These are phyloP conservation scores for Candida neerlandica DNA, from an alignment of 1,139 yeast genomes.

Conservation along the genomic window DNA sequence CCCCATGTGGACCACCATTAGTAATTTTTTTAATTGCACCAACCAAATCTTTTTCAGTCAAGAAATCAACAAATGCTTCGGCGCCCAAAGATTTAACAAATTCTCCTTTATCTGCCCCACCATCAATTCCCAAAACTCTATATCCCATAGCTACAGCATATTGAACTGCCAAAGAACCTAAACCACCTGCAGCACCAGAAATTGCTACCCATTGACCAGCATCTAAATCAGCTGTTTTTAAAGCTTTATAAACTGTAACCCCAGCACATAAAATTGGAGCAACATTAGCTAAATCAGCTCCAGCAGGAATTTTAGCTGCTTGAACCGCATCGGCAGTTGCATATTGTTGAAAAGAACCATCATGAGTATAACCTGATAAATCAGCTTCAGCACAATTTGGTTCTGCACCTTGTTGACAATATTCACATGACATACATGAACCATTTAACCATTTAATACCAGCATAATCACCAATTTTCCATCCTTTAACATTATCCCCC, in stretches of 20 bases:
- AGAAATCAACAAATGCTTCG: constrained; percentile 69
- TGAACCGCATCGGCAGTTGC: constrained; percentile 61
- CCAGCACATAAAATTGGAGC: constrained; percentile 69
- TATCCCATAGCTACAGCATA: constrained; percentile 83
- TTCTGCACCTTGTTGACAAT: constrained; percentile 68
- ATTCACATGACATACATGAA: constrained; percentile 74
- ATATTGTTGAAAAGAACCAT: constrained; percentile 84
- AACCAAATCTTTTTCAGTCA: constrained; percentile 37
- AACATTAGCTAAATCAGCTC: constrained; percentile 36
- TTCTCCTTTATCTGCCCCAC: constrained; percentile 66
- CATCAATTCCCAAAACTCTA: constrained; percentile 76
- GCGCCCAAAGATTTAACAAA: constrained; percentile 64
- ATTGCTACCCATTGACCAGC: constrained; percentile 83
- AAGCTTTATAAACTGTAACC: constrained; percentile 81
- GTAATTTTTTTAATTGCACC: constrained; percentile 29
- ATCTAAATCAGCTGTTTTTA: constrained; percentile 63
- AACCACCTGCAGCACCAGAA: constrained; percentile 86
- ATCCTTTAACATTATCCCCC: constrained; percentile 68
- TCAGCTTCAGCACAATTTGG: constrained; percentile 70
- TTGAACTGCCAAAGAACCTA: constrained; percentile 79
- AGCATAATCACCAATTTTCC: constrained; percentile 75
- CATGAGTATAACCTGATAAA: constrained; percentile 78
- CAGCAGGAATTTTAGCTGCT: constrained; percentile 38
- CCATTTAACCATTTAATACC: constrained; percentile 77
- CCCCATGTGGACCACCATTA: constrained; percentile 66